phyloP scores from a whole-genome alignment of 2,329 filamentous ascomycete species.

The Scortechinia acanthostroma region DNA sequence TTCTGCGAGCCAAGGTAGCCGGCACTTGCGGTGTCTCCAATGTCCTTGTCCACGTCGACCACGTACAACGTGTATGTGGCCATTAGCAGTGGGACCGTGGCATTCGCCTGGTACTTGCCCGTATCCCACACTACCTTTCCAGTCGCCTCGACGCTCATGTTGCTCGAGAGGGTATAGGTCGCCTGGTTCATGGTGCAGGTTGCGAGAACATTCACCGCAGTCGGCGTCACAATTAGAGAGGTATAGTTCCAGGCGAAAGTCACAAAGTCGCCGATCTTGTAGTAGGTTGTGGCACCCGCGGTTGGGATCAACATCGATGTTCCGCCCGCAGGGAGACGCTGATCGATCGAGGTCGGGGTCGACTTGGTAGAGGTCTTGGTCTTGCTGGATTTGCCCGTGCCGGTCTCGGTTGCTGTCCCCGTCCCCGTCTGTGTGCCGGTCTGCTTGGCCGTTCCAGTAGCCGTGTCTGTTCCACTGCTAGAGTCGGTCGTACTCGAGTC shows the following conservation, averaged over 20 bases:
- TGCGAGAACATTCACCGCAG: constrained; percentile 18
- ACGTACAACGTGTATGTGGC: constrained; percentile 20
- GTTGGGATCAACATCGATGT: constrained; percentile 16
- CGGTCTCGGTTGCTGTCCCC: not conserved
- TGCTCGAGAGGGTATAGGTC: constrained; percentile 18
- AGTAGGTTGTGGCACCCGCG: constrained; percentile 12
- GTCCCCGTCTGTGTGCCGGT: not conserved
- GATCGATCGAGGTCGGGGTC: constrained; percentile 10
- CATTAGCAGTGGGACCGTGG: constrained; percentile 14
- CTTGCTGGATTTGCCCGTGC: not conserved
- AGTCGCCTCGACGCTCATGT: constrained; percentile 13
- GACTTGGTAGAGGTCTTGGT: constrained; percentile 3
- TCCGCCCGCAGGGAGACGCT: constrained; percentile 15
- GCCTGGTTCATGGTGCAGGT: constrained; percentile 17
- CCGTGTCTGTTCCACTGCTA: not conserved
- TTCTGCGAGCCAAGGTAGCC: constrained; percentile 16
- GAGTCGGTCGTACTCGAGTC: not conserved
- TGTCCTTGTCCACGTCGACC: constrained; percentile 16
- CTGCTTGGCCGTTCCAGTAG: not conserved
- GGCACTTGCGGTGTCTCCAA: constrained; percentile 14
- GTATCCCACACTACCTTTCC: constrained; percentile 19
- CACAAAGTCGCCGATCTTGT: constrained; percentile 20
- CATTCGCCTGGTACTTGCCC: constrained; percentile 13
- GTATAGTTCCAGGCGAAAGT: constrained; percentile 25
- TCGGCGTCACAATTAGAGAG: constrained; percentile 16